Evolutionary conservation across 2,329 filamentous ascomycete species (phyloP), one percentile per base, ranked within the genome.

Genomic region (Hawksworthiomyces lignivorus): DNA sequence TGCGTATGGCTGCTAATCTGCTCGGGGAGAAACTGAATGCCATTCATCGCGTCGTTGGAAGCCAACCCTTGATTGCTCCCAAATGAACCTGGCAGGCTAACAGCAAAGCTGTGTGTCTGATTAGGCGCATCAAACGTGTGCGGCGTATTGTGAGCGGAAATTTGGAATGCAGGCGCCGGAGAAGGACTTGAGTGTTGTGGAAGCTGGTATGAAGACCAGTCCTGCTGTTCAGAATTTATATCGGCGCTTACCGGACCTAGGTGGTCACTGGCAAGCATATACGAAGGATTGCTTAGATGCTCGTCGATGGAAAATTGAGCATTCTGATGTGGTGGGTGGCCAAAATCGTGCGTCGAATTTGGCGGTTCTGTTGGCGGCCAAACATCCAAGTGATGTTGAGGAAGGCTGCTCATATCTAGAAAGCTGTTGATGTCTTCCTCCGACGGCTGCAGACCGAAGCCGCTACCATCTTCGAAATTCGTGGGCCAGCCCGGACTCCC

Each of bases 401-500:
- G 28, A 30, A 50, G 39, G 4, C 27, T 32, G 30, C 31, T 31
- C 42, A 50, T 40, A 37, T 41, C 39, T 19, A 49, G 8, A 20
- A 48, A 44, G 33, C 30, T 32, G 17, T 39, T 30, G 5, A 48
- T 27, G 31, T 45, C 43, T 32, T 50, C 47, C 4, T 11, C 37
- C 2, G 35, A 27, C 11, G 35, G 24, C 22, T 29, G 32, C 18
- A 50, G 26, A 12, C 41, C 34, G n/a, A 45, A 49, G 11, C n/a
- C 29, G 19, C 15, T 42, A 28, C 19, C 41, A 22, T 43, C 44
- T 10, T 49, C 49, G 31, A 32, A 49, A 32, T 34, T 33, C 24
- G 46, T 31, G 35, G 43, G 41, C 49, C 49, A 51, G 24, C 43
- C 43, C 37, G 39, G 7, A 24, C 41, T 36, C 4, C 45, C 47